A percentile compares a stretch with the other conserved stretches of the same genome.
These are phyloP conservation scores for Hymenoscyphus scutula DNA, from an alignment of 2,329 filamentous ascomycete species.

Conservation along the genomic window DNA sequence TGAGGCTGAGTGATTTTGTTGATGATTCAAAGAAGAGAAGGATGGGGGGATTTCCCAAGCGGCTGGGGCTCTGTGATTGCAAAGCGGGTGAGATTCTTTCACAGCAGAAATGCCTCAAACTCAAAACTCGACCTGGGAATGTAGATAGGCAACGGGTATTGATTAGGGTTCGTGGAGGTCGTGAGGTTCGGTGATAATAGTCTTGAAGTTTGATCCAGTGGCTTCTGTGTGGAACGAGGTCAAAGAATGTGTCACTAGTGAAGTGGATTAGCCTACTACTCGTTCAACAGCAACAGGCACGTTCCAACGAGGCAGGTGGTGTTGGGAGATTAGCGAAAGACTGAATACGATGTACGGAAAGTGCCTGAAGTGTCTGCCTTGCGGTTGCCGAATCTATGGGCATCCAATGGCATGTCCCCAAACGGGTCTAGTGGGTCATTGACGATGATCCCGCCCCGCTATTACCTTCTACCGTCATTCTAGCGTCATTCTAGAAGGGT, in stretches of 20 bases:
- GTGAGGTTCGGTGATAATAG: neutral
- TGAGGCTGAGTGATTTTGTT: neutral
- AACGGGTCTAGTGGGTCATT: too few species aligned
- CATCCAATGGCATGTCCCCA: neutral
- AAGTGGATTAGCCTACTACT: too few species aligned
- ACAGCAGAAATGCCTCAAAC: neutral
- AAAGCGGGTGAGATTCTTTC: neutral
- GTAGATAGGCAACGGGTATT: neutral
- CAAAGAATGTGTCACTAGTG: neutral
- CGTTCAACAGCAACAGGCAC: too few species aligned
- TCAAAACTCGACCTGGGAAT: neutral
- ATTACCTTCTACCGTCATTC: neutral
- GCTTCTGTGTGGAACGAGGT: neutral
- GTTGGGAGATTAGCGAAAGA: neutral
- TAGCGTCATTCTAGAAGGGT: neutral
- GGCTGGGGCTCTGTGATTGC: neutral
- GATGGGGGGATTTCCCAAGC: neutral
- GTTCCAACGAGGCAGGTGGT: neutral
- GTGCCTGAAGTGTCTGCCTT: constrained; percentile 8
- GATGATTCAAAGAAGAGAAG: neutral
- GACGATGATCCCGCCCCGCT: too few species aligned
- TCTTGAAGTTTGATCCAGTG: neutral
- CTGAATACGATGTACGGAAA: neutral
- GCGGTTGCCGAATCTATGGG: neutral
- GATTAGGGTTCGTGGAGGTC: neutral